These are phyloP conservation scores for Boletellus sp. DNA, from an alignment of 768 basidiomycete genomes.

Conservation along the genomic window DNA sequence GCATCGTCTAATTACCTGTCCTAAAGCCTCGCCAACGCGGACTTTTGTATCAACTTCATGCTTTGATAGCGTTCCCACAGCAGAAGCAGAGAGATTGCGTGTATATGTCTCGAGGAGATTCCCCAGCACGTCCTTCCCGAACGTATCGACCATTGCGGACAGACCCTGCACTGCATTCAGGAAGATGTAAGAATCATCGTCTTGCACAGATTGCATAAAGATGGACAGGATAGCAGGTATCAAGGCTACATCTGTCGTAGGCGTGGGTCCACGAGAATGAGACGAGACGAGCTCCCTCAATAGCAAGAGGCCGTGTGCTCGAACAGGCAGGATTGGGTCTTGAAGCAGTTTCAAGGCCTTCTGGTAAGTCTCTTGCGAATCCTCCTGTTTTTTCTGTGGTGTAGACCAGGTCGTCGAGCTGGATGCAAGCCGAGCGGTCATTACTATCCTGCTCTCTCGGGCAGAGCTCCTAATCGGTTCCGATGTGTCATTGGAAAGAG, in stretches of 20 bases:
- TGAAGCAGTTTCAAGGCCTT: slow-evolving; percentile 84
- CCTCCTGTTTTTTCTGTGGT: slow-evolving; percentile 17
- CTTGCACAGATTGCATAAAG: slow-evolving; percentile 79
- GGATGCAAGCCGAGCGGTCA: slow-evolving; percentile 76
- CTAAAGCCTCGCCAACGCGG: slow-evolving; percentile 83
- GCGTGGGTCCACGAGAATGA: slow-evolving; percentile 14
- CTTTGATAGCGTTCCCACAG: slow-evolving; percentile 38
- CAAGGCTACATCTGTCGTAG: slow-evolving; percentile 54
- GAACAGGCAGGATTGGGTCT: slow-evolving; percentile 89
- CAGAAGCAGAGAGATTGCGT: slow-evolving; percentile 44
- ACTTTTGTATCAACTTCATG: slow-evolving; percentile 71
- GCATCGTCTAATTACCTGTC: slow-evolving; percentile 67
- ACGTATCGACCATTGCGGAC: slow-evolving; percentile 75
- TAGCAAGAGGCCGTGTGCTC: slow-evolving; percentile 85
- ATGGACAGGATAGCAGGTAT: slow-evolving; percentile 82
- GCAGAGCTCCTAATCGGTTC: slow-evolving; percentile 54
- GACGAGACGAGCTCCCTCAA: slow-evolving; percentile 70
- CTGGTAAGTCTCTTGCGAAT: slow-evolving; percentile 69
- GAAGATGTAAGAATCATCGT: slow-evolving; percentile 95
- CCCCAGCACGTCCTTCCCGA: slow-evolving; percentile 61
- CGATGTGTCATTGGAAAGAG: slow-evolving; percentile 46
- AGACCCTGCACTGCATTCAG: slow-evolving; percentile 90
- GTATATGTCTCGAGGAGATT: slow-evolving; percentile 67
- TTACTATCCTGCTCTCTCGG: slow-evolving; percentile 77
- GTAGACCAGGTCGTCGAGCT: slow-evolving; percentile 37